Evolutionary conservation across 2,329 filamentous ascomycete species (phyloP).

Genomic region (Aureobasidium lini): DNA sequence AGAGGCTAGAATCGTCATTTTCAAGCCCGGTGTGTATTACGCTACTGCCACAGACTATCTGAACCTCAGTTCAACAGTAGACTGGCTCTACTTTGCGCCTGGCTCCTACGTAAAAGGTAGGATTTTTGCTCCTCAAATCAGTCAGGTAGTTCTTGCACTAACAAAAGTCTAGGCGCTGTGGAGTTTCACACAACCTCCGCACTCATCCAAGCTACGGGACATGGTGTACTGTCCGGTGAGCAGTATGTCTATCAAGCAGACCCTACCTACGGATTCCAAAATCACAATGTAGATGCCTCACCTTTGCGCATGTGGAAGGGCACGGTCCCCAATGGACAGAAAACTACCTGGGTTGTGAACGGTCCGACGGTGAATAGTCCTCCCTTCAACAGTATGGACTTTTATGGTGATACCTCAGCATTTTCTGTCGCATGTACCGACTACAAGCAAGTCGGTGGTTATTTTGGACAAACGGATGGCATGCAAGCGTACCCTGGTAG

Average conservation of each 20-base stretch:
- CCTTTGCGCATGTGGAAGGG: conserved; percentile 7
- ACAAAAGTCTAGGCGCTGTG: background rate
- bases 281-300: background rate
- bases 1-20: background rate
- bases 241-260: conserved; percentile 1
- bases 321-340: background rate
- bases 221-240: background rate
- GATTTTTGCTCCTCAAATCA: background rate
- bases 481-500: background rate
- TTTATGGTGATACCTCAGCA: background rate
- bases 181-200: background rate
- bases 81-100: conserved; percentile 8
- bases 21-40: background rate
- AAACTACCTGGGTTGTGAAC: background rate
- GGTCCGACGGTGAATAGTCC: background rate
- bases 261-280: background rate
- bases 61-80: background rate
- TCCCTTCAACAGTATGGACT: conserved; percentile 11
- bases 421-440: background rate
- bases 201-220: background rate
- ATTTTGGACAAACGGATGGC: background rate
- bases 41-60: background rate
- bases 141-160: background rate
- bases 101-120: background rate
- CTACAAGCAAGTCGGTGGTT: conserved; percentile 3